Base-by-base conservation (phyloP, 768 basidiomycete species). In the Trametes cinnabarina region DNA sequence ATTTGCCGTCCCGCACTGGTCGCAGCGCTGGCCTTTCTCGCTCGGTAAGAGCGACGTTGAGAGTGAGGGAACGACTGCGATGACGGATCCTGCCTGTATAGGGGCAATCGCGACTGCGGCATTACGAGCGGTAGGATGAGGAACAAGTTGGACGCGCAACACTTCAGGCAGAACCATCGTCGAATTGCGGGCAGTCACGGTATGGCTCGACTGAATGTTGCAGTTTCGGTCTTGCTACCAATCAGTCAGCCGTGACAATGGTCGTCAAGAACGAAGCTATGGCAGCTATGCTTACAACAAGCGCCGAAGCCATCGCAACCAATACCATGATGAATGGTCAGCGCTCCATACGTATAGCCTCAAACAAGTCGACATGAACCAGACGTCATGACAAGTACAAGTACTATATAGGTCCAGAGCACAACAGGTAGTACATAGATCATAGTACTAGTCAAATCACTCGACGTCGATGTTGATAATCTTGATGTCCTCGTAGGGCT, bases 401-500 rank as follows among this genome's bases (percentile, higher is more conserved):
- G 30, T 7, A 32, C 17, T 15, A 39, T n/a, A 8, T n/a, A 39
- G 37, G 5, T 39, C 37, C 37, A 15, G n/a, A 39, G 37, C 37
- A 39, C 37, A 39, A 8, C 9, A 39, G n/a, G n/a, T n/a, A 10
- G 12, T 15, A 46, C 15, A 15, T 23, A 2, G 19, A 46, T 4
- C 1, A n/a, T 46, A 32, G n/a, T 12, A 32, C 12, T 12, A 32
- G 25, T 25, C 23, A 25, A 11, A 47, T 43, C 80, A 89, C 57
- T 90, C 86, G 60, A 91, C 80, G 67, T 84, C 84, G 39, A 92
- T 76, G 63, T 90, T 93, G 68, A 87, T 74, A 60, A 94, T 94
- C 72, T 92, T 93, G 74, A 98, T 92, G 68, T 96, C 94, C 66
- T 96, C 94, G 63, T 84, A 92, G 14, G 94, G 92, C 70, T 93